Evolutionary conservation across 78 protist species (phyloP).

Genomic region (slime mould (Dictyostelium discoideum)): DNA sequence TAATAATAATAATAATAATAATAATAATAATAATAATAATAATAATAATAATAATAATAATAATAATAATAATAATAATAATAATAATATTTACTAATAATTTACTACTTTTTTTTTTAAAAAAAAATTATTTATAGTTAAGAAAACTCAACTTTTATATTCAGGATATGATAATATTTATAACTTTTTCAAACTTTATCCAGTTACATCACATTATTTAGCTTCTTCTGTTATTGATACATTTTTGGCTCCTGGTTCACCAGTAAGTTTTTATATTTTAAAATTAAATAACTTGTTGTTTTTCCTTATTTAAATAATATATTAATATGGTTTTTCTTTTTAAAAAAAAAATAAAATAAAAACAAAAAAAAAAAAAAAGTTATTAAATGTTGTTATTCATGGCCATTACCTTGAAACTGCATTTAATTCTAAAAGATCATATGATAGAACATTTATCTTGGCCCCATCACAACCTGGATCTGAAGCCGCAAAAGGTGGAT

Average conservation of each 20-base stretch:
- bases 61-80: no score
- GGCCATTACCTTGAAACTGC: constrained; percentile 43
- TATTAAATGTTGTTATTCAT: constrained; percentile 41
- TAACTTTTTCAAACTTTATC: constrained; percentile 41
- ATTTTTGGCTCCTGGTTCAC: constrained; percentile 62
- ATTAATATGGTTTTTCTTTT: neutral
- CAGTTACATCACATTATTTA: constrained; percentile 30
- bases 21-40: no score
- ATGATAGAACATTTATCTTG: constrained; percentile 38
- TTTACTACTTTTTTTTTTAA: no score
- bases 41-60: no score
- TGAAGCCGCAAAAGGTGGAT: constrained; percentile 64
- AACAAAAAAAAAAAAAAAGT: neutral
- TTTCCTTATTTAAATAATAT: neutral
- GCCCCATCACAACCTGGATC: constrained; percentile 56
- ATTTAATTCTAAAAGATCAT: constrained; percentile 44
- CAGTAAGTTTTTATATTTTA: constrained; percentile 7
- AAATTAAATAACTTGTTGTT: neutral
- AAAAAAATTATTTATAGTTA: neutral
- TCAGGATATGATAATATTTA: constrained; percentile 35
- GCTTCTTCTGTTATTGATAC: constrained; percentile 36
- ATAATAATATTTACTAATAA: no score
- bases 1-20: neutral
- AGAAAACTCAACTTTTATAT: constrained; percentile 24
- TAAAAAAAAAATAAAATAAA: neutral